phyloP scores from a whole-genome alignment of 192 early-diverging fungal genomes.

The Coemansia sp. region DNA sequence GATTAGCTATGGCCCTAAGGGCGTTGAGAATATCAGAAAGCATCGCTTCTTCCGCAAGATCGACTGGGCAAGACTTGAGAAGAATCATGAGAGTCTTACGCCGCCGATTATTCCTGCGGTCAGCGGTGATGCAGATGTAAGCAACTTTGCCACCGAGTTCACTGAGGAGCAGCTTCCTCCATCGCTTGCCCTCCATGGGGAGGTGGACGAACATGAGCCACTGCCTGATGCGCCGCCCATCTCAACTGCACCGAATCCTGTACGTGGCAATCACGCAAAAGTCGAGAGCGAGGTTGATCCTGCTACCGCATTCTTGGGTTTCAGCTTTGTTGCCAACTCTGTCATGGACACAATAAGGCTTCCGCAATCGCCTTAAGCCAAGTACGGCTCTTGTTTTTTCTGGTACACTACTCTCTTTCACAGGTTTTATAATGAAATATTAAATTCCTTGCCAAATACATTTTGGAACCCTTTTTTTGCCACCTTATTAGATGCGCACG shows the following conservation, averaged over 20 bases:
- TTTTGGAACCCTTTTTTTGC: neutral
- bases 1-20: slow-evolving; percentile 53
- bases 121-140: slow-evolving; percentile 63
- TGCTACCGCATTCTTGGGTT: slow-evolving; percentile 49
- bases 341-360: slow-evolving; percentile 35
- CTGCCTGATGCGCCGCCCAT: slow-evolving; percentile 5
- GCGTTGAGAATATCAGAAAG: slow-evolving; percentile 37
- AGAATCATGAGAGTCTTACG: slow-evolving; percentile 46
- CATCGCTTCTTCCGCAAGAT: slow-evolving; percentile 77
- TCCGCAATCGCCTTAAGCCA: neutral
- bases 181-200: slow-evolving; percentile 20
- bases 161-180: slow-evolving; percentile 55
- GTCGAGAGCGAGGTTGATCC: slow-evolving; percentile 32
- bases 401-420: neutral
- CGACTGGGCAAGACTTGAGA: slow-evolving; percentile 63
- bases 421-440: neutral
- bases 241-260: neutral
- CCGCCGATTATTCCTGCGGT: slow-evolving; percentile 69
- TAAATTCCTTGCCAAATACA: neutral
- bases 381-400: neutral
- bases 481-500: neutral
- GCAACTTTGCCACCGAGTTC: slow-evolving; percentile 81
- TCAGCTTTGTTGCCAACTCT: slow-evolving; percentile 52
- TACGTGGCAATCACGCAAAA: neutral
- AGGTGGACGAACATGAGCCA: slow-evolving; percentile 4